Evolutionary conservation across 148 eudicot genomes (phyloP), one percentile per base, ranked within the genome.

Genomic region (Linanthus parryae): DNA sequence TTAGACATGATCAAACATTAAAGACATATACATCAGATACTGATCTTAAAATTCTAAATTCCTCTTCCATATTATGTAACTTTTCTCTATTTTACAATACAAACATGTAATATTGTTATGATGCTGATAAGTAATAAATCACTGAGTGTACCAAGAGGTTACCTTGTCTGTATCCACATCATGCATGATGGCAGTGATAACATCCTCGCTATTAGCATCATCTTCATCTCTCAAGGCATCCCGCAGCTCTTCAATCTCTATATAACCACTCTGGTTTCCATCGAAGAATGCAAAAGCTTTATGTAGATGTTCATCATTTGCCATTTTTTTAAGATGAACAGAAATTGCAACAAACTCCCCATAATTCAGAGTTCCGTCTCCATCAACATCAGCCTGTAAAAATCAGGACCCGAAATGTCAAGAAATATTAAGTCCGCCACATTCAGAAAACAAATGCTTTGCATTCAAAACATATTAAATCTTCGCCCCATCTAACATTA

Each of bases 161-260:
- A 83, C 91, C 85, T 80, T 79, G 59, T 80, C 91, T 13, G 81
- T 83, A 54, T 83, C 91, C 22, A 83, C 91, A 20, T 83, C 85
- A 52, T 79, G 83, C 85, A 79, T 83, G 27, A 83, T 83, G 55
- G 85, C 91, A 52, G 36, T 74, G 47, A 74, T 62, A 31, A 83
- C 80, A 51, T 83, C 90, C 65, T 76, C 80, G 34, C 59, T 76
- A 57, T 71, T 74, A 39, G 62, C 57, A 43, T 83, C 83, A 43
- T 59, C 63, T 33, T 83, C 83, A 14, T 76, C 78, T 48, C 53
- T 76, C 64, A 79, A 62, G 49, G 85, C 85, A 39, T 66, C 68
- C 29, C 80, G 66, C 52, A 83, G 77, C 68, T 83, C 90, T 56
- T 83, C 82, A 50, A 79, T 67, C 71, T 83, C 90, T 36, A 83